phyloP scores from a whole-genome alignment of 306 rosid species.

The Pueraria montana region DNA sequence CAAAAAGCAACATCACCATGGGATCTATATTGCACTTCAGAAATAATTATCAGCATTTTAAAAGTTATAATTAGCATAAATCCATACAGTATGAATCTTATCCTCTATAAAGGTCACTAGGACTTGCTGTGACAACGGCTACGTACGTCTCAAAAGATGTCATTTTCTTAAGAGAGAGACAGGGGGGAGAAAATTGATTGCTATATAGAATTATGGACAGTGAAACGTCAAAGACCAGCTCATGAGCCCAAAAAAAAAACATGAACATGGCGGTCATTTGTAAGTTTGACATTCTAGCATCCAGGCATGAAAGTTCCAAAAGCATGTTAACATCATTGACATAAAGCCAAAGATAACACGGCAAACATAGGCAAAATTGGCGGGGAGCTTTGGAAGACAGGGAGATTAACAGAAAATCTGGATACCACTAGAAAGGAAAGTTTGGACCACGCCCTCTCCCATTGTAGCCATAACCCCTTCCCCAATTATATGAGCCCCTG shows the following conservation, averaged over 20 bases:
- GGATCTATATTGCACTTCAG: neutral
- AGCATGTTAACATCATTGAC: slow-evolving; percentile 43
- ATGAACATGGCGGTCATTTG: slow-evolving; percentile 53
- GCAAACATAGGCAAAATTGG: slow-evolving; percentile 37
- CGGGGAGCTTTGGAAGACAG: slow-evolving; percentile 30
- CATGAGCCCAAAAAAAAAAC: slow-evolving; percentile 48
- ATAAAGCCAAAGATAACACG: slow-evolving; percentile 35
- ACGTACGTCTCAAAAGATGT: neutral
- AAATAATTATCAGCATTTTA: slow-evolving; percentile 1
- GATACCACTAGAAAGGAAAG: slow-evolving; percentile 52
- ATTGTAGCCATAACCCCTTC: slow-evolving; percentile 64
- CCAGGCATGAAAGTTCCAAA: slow-evolving; percentile 10
- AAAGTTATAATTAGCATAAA: slow-evolving; percentile 20
- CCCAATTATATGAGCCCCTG: slow-evolving; percentile 56
- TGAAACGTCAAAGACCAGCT: slow-evolving; percentile 54
- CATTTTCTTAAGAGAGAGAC: neutral
- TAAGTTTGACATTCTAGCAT: slow-evolving; percentile 42
- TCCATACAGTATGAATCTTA: slow-evolving; percentile 5
- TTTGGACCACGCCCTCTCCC: slow-evolving; percentile 63
- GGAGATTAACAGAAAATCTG: slow-evolving; percentile 28
- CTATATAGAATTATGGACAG: slow-evolving; percentile 42
- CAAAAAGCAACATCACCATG: slow-evolving; percentile 3
- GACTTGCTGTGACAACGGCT: slow-evolving; percentile 13
- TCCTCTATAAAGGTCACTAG: slow-evolving; percentile 11
- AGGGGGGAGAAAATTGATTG: neutral